Evolutionary conservation across 768 basidiomycete genomes (phyloP).

Genomic region (Panus rudis): DNA sequence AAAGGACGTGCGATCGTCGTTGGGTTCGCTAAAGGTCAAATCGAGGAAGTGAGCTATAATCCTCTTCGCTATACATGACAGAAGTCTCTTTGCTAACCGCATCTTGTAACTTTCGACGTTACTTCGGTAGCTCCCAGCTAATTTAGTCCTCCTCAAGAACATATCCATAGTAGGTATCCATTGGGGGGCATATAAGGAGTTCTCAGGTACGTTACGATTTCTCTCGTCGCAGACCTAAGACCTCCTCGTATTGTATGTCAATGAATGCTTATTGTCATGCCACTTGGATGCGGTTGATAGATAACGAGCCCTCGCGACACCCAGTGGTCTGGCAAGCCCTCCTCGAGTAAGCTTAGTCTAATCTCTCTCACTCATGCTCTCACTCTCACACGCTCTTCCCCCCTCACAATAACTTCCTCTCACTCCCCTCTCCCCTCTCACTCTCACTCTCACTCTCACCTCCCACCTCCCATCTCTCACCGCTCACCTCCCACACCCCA

Average conservation of each 20-base stretch:
- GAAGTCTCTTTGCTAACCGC: no score
- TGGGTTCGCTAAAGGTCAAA: constrained; percentile 80
- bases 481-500: no score
- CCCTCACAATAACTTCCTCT: neutral
- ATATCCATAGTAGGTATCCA: constrained; percentile 71
- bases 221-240: constrained; percentile 8
- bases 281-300: constrained; percentile 32
- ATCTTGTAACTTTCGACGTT: no score
- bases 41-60: constrained; percentile 58
- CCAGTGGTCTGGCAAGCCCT: constrained; percentile 67
- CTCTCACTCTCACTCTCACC: no score
- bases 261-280: neutral
- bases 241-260: constrained; percentile 1
- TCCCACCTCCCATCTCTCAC: no score
- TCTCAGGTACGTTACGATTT: constrained; percentile 27
- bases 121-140: constrained; percentile 66
- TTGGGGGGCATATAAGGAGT: constrained; percentile 78
- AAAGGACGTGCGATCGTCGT: constrained; percentile 88
- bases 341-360: constrained; percentile 39
- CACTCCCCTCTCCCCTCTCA: no score
- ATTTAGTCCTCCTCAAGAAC: constrained; percentile 36
- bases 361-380: no score
- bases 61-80: neutral
- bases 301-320: constrained; percentile 58
- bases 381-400: neutral